These are phyloP conservation scores for Rhododendron simsii DNA, from an alignment of 148 eudicot species.

Conservation along the genomic window DNA sequence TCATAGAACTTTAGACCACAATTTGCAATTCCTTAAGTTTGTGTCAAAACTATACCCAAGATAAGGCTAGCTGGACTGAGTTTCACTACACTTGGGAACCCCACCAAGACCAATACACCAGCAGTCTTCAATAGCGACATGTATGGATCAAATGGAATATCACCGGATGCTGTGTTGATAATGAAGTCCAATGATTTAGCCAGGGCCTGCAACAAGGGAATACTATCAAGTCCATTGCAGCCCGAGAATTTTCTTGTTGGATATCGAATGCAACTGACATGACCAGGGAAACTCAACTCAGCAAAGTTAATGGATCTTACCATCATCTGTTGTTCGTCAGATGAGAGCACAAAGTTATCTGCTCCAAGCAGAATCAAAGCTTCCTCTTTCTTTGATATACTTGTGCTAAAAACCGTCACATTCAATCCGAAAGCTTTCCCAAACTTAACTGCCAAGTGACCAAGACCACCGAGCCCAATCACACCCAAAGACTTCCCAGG, in stretches of 20 bases:
- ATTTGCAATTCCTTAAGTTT: background rate
- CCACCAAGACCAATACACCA: slow-evolving; percentile 61
- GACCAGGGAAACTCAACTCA: background rate
- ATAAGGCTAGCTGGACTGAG: slow-evolving; percentile 52
- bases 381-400: slow-evolving; percentile 62
- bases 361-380: slow-evolving; percentile 56
- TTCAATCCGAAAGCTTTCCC: slow-evolving; percentile 84
- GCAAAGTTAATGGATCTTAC: slow-evolving; percentile 18
- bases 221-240: background rate
- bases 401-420: slow-evolving; percentile 81
- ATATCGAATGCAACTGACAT: background rate
- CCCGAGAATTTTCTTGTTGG: background rate
- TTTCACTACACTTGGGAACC: slow-evolving; percentile 66
- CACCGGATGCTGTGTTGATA: slow-evolving; percentile 76
- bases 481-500: slow-evolving; percentile 86
- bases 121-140: slow-evolving; percentile 52
- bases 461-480: slow-evolving; percentile 79
- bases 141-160: slow-evolving; percentile 63
- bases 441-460: slow-evolving; percentile 80
- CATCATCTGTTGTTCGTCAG: slow-evolving; percentile 59
- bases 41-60: slow-evolving; percentile 32
- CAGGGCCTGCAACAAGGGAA: slow-evolving; percentile 36
- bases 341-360: slow-evolving; percentile 61
- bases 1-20: background rate
- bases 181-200: slow-evolving; percentile 65